Evolutionary conservation across 202 grass and related monocot genomes (phyloP).

Genomic region (Panicum virgatum): DNA sequence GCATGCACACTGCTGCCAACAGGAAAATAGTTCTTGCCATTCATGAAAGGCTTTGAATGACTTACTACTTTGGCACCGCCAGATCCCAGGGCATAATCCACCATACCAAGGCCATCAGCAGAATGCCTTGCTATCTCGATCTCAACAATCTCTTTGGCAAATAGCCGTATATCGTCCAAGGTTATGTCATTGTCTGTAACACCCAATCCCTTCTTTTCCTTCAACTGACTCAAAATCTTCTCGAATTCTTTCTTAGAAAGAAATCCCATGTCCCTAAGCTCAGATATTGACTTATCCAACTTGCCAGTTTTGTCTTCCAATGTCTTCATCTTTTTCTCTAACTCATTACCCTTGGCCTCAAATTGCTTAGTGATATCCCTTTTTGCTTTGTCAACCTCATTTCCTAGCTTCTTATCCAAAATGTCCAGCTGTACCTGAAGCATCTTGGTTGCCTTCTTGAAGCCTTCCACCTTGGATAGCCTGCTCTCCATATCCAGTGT

Average conservation of each 20-base stretch:
- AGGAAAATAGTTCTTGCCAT: constrained; percentile 29
- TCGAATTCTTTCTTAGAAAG: constrained; percentile 77
- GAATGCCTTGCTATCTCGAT: constrained; percentile 85
- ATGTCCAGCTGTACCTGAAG: constrained; percentile 85
- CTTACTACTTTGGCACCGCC: constrained; percentile 73
- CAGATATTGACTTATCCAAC: constrained; percentile 65
- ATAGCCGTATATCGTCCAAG: constrained; percentile 72
- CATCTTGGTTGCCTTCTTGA: constrained; percentile 76
- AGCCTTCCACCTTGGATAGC: constrained; percentile 66
- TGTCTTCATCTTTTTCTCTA: constrained; percentile 62
- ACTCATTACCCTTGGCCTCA: constrained; percentile 54
- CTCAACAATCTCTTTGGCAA: constrained; percentile 87
- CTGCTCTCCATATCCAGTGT: constrained; percentile 58
- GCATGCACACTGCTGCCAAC: constrained; percentile 29
- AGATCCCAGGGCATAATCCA: constrained; percentile 85
- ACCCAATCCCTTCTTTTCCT: constrained; percentile 59
- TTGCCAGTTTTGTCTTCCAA: constrained; percentile 60
- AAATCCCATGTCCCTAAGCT: constrained; percentile 64
- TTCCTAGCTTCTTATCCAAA: constrained; percentile 80
- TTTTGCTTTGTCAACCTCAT: constrained; percentile 61
- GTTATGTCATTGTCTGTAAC: constrained; percentile 39
- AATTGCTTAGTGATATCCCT: constrained; percentile 58
- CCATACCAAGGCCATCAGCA: constrained; percentile 89
- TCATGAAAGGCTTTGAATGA: constrained; percentile 66
- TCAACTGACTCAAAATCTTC: constrained; percentile 62